A percentile compares a stretch with the other conserved stretches of the same genome.
phyloP scores from a whole-genome alignment of 108 stramenopile genomes.

The Chaetoceros tenuissimus region DNA sequence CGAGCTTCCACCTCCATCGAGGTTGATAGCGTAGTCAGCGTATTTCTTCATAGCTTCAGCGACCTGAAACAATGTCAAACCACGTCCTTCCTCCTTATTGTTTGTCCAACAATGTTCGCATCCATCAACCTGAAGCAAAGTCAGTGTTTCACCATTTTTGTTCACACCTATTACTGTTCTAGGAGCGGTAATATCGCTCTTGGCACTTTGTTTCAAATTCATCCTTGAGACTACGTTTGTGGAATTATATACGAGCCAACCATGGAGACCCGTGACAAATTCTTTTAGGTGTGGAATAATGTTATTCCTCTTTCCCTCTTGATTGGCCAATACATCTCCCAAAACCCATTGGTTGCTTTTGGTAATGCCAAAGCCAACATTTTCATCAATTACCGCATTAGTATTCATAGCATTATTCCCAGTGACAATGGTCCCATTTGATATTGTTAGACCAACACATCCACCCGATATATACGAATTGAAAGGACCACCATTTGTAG shows the following conservation, averaged over 20 bases:
- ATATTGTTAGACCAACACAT: neutral
- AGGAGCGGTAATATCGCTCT: neutral
- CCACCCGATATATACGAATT: neutral
- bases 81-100: neutral
- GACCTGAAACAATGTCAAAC: neutral
- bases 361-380: neutral
- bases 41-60: neutral
- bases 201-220: neutral
- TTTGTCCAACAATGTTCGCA: neutral
- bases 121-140: neutral
- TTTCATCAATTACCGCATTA: no score
- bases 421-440: neutral
- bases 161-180: neutral
- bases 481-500: neutral
- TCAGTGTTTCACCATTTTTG: neutral
- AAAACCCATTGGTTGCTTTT: neutral
- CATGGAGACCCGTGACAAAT: neutral
- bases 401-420: no score
- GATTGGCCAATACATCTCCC: neutral
- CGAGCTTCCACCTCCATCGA: neutral
- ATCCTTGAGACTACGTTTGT: neutral
- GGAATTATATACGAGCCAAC: neutral
- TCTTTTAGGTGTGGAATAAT: neutral
- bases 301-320: neutral
- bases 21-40: neutral